phyloP scores from a whole-genome alignment of 352 stramenopile genomes.

The Pythium insidiosum region DNA sequence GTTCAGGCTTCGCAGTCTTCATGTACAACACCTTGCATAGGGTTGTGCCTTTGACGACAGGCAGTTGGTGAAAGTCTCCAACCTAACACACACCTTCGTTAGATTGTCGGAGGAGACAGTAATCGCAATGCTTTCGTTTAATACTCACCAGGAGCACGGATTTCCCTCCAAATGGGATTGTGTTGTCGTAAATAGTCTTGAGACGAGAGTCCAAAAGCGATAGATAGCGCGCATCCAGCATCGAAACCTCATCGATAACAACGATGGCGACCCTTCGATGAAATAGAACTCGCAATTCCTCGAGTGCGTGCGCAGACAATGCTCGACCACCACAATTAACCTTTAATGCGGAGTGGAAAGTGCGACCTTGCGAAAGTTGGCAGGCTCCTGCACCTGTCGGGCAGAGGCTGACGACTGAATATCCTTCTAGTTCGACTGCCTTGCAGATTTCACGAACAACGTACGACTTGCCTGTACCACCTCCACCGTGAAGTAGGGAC shows the following conservation, averaged over 20 bases:
- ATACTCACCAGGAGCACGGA: constrained; percentile 4
- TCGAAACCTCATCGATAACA: constrained; percentile 11
- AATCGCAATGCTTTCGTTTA: background rate
- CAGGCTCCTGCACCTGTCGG: constrained; percentile 2
- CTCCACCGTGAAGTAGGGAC: constrained; percentile 3
- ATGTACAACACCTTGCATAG: constrained; percentile 5
- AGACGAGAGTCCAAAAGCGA: constrained; percentile 1
- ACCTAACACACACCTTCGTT: no score
- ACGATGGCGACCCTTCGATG: background rate
- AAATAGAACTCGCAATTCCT: background rate
- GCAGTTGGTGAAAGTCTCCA: constrained; percentile 4
- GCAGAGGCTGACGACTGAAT: background rate
- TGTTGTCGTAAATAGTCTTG: background rate
- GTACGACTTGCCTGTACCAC: constrained; percentile 2
- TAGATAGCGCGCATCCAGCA: background rate
- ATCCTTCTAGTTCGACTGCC: background rate
- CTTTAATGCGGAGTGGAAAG: constrained; percentile 5
- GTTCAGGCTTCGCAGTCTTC: no score
- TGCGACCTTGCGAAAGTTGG: background rate
- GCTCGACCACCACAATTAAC: background rate
- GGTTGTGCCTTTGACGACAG: background rate
- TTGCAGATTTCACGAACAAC: no score
- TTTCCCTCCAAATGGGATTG: background rate
- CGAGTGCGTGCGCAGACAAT: background rate
- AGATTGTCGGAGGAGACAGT: no score